Percentiles rank a stretch among this genome's conserved stretches.
phyloP scores from a whole-genome alignment of 2,329 filamentous ascomycete species.

The Seiridium cupressi region DNA sequence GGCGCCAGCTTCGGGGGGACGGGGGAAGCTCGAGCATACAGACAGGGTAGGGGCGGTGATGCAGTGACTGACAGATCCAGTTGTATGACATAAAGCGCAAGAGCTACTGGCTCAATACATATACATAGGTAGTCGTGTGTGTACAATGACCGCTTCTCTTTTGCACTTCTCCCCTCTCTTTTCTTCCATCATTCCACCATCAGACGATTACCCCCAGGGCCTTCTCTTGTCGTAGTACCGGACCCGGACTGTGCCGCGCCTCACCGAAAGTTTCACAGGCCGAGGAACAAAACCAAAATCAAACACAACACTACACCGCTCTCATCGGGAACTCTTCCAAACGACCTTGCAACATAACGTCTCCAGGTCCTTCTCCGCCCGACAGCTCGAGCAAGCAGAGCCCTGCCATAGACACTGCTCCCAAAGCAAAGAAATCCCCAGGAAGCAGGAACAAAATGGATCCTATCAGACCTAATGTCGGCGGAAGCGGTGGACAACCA shows the following conservation, averaged over 20 bases:
- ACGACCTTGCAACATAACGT: neutral
- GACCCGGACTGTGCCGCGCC: too few species aligned
- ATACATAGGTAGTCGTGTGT: too few species aligned
- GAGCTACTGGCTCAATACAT: neutral
- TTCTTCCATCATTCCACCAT: neutral
- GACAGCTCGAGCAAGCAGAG: neutral
- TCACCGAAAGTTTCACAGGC: too few species aligned
- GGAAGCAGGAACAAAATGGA: neutral
- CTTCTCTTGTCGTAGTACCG: too few species aligned
- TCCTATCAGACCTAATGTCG: slow-evolving; percentile 6
- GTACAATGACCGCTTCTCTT: neutral
- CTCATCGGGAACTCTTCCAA: neutral
- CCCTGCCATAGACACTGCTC: neutral
- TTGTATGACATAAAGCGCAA: slow-evolving; percentile 8
- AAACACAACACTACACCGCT: neutral
- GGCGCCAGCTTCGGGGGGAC: neutral
- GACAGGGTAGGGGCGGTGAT: too few species aligned
- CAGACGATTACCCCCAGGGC: neutral
- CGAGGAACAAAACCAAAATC: too few species aligned
- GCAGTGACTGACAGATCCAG: neutral
- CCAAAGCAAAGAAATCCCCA: neutral
- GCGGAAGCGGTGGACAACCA: neutral
- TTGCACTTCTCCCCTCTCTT: neutral
- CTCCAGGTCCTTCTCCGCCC: neutral
- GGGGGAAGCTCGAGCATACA: too few species aligned